Evolutionary conservation across 768 basidiomycete species (phyloP).

Genomic region (Agaricus sinodeliciosus): DNA sequence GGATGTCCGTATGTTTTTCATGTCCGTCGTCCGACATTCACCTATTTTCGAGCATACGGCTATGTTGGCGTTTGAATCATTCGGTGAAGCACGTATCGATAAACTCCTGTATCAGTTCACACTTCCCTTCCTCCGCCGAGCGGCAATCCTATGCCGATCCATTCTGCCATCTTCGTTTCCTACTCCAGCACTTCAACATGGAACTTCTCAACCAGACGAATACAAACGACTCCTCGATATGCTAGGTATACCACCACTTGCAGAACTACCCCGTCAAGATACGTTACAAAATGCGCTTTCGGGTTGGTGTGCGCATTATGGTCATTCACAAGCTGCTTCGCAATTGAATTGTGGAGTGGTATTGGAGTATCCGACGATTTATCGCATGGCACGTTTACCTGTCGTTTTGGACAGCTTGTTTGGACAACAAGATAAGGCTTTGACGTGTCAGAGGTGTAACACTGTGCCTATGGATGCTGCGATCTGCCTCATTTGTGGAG

Average conservation of each 20-base stretch:
- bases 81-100: slow-evolving; percentile 80
- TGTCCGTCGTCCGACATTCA: slow-evolving; percentile 85
- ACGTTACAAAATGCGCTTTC: slow-evolving; percentile 85
- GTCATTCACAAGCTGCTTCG: slow-evolving; percentile 70
- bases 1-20: slow-evolving; percentile 83
- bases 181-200: slow-evolving; percentile 30
- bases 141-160: slow-evolving; percentile 77
- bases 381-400: slow-evolving; percentile 80
- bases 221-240: slow-evolving; percentile 70
- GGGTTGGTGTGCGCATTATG: slow-evolving; percentile 88
- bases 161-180: slow-evolving; percentile 61
- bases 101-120: slow-evolving; percentile 84
- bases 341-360: slow-evolving; percentile 75
- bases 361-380: slow-evolving; percentile 77
- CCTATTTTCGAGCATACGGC: slow-evolving; percentile 83
- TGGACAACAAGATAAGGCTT: slow-evolving; percentile 60
- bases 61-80: slow-evolving; percentile 68
- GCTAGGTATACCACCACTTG: slow-evolving; percentile 75
- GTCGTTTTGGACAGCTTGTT: slow-evolving; percentile 79
- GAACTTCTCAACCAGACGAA: slow-evolving; percentile 48
- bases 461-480: slow-evolving; percentile 82
- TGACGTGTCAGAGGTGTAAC: slow-evolving; percentile 72
- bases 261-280: slow-evolving; percentile 75
- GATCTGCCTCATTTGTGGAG: slow-evolving; percentile 87
- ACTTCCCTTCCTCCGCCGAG: slow-evolving; percentile 85